These are phyloP conservation scores for Sabuloglossum arenarium DNA, from an alignment of 495 filamentous ascomycete genomes.

Conservation along the genomic window DNA sequence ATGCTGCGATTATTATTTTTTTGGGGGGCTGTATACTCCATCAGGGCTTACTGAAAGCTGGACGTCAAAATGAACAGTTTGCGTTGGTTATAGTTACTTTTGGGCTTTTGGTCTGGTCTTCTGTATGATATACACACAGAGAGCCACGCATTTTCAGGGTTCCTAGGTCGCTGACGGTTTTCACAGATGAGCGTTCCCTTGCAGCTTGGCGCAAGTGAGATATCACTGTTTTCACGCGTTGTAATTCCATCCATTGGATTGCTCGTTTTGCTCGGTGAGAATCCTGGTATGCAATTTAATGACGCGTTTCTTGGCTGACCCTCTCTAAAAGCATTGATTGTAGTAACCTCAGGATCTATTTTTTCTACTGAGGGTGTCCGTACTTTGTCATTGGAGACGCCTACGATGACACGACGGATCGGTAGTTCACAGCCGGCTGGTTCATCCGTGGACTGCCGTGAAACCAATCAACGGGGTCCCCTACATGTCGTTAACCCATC, in stretches of 20 bases:
- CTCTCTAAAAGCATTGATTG: background rate
- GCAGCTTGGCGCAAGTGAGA: background rate
- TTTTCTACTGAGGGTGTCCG: background rate
- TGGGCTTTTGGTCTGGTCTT: background rate
- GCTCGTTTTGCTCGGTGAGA: background rate
- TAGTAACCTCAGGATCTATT: background rate
- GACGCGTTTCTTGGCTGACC: background rate
- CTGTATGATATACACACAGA: background rate
- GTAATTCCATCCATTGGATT: background rate
- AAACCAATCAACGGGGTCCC: background rate
- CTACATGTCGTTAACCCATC: background rate
- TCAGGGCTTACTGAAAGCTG: background rate
- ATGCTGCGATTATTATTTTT: background rate
- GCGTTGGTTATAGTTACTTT: background rate
- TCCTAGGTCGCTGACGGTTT: background rate
- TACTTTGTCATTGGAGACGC: background rate
- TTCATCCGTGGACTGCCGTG: background rate
- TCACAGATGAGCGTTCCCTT: background rate
- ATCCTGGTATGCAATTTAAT: background rate
- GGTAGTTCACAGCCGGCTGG: background rate
- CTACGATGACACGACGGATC: background rate
- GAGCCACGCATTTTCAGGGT: background rate
- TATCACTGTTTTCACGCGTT: background rate
- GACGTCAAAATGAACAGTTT: background rate
- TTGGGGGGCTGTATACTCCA: background rate